These are phyloP conservation scores for Cinchona pubescens DNA, from an alignment of 257 asterid genomes.

Conservation along the genomic window DNA sequence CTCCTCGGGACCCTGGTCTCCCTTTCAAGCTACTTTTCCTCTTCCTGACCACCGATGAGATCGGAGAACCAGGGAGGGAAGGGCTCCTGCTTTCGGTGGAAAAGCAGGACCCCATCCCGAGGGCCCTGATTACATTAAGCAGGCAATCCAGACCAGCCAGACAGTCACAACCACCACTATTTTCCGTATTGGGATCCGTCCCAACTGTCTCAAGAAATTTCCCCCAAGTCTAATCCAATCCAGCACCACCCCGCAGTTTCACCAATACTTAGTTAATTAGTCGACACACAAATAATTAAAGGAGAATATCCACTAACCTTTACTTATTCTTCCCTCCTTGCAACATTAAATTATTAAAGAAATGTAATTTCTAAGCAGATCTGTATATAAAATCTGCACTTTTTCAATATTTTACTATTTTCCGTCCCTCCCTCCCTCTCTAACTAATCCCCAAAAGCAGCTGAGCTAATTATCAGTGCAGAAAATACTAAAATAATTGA, in stretches of 20 bases:
- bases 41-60: constrained; percentile 30
- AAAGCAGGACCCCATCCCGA: constrained; percentile 97
- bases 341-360: constrained; percentile 10
- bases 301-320: constrained; percentile 13
- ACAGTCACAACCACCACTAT: constrained; percentile 55
- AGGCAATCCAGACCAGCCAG: constrained; percentile 89
- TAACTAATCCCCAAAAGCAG: not conserved
- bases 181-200: constrained; percentile 68
- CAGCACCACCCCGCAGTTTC: constrained; percentile 15
- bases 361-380: too few relatives aligned
- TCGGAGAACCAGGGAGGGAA: constrained; percentile 63
- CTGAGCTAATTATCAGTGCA: not conserved
- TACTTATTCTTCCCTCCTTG: not conserved
- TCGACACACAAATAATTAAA: constrained; percentile 9
- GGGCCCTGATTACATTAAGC: constrained; percentile 82
- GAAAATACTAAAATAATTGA: not conserved
- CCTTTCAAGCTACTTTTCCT: constrained; percentile 44
- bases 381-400: constrained; percentile 2
- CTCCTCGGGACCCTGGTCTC: constrained; percentile 53
- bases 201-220: constrained; percentile 25
- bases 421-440: not conserved
- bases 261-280: constrained; percentile 7
- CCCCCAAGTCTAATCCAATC: constrained; percentile 19
- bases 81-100: constrained; percentile 86
- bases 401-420: not conserved